Percentiles rank a stretch among this genome's conserved stretches.
Evolutionary conservation across 2,329 filamentous ascomycete species (phyloP).

Genomic region (Metarhizium anisopliae): DNA sequence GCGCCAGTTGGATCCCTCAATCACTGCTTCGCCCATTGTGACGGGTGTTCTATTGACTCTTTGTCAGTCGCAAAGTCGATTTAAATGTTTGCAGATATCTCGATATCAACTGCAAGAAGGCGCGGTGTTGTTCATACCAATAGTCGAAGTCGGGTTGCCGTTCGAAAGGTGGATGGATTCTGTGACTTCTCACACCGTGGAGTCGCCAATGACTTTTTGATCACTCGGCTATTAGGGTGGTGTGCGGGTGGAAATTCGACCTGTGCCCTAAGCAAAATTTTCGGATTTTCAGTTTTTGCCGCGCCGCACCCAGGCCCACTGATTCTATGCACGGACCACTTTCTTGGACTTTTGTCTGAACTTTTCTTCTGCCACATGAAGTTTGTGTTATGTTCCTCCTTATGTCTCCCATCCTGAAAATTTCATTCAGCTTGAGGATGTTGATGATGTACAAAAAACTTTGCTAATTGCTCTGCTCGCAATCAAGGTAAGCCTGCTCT

Average conservation of each 20-base stretch:
- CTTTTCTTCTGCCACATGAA: background rate
- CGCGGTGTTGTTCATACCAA: slow-evolving; percentile 25
- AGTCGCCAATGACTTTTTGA: slow-evolving; percentile 33
- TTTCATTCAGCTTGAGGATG: background rate
- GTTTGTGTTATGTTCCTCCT: background rate
- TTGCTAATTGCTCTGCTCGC: background rate
- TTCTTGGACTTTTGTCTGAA: background rate
- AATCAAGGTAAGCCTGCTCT: slow-evolving; percentile 2
- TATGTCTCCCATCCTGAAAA: background rate
- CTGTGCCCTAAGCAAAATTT: slow-evolving; percentile 32
- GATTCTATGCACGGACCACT: slow-evolving; percentile 1
- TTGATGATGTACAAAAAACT: background rate
- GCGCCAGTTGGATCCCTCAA: slow-evolving; percentile 82
- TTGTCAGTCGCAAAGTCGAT: slow-evolving; percentile 21
- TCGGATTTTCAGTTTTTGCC: slow-evolving; percentile 22
- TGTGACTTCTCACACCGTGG: slow-evolving; percentile 26
- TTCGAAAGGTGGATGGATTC: slow-evolving; percentile 27
- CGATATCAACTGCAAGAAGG: slow-evolving; percentile 1
- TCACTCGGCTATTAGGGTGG: slow-evolving; percentile 26
- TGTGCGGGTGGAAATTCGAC: slow-evolving; percentile 32
- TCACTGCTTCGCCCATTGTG: slow-evolving; percentile 76
- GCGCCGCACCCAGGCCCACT: background rate
- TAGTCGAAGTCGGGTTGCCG: slow-evolving; percentile 29
- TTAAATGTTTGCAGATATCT: background rate
- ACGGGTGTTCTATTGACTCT: slow-evolving; percentile 41